phyloP scores from a whole-genome alignment of 2,329 filamentous ascomycete species.

The Cladophialophora chaetospira region DNA sequence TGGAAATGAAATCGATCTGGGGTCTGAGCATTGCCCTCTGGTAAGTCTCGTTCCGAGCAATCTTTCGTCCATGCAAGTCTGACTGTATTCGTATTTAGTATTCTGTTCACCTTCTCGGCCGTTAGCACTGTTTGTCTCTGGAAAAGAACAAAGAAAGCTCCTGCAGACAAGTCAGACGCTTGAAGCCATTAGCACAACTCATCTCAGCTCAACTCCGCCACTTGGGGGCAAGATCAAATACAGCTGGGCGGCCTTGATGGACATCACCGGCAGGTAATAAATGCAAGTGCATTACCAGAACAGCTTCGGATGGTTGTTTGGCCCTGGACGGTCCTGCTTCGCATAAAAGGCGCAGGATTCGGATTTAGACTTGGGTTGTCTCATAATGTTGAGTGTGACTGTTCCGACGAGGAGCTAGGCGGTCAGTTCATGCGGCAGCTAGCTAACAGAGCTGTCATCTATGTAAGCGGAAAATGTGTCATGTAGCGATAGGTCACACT shows the following conservation, averaged over 20 bases:
- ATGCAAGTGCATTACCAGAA: background rate
- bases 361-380: background rate
- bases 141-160: constrained; percentile 56
- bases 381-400: background rate
- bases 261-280: background rate
- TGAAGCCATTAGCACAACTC: constrained; percentile 39
- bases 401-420: background rate
- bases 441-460: background rate
- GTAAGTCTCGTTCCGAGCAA: constrained; percentile 44
- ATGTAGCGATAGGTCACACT: constrained; percentile 3
- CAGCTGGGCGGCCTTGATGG: background rate
- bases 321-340: background rate
- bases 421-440: background rate
- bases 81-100: constrained; percentile 42
- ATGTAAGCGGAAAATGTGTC: constrained; percentile 10
- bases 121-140: constrained; percentile 63
- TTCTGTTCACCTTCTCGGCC: constrained; percentile 67
- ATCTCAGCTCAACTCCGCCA: background rate
- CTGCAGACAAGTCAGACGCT: constrained; percentile 53
- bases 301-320: background rate
- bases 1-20: constrained; percentile 85
- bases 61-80: background rate
- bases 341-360: constrained; percentile 2
- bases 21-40: constrained; percentile 78
- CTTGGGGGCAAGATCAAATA: too few species aligned